Base-by-base conservation (phyloP, 225 moss, liverwort and hornwort genomes). In the Polytrichum formosum region DNA sequence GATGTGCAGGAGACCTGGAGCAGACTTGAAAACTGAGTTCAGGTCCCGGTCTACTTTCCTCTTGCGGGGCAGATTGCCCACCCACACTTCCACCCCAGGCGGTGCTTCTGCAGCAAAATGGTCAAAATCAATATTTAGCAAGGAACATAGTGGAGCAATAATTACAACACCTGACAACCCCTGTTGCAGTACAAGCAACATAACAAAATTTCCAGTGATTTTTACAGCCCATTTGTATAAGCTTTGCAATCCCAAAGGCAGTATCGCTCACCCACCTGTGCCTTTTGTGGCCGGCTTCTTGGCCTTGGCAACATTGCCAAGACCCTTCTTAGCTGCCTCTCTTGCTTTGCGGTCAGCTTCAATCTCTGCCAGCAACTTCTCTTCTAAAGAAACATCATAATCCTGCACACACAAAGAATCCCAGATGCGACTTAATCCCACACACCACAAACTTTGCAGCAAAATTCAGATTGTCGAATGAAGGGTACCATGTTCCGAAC, bases 31-130 rank as follows among this genome's bases (percentile, higher is more conserved):
- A 6, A 70, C 85, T 27, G 87, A 66, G 59, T 88, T 84, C 82
- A 98, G 75, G 74, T 94, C 97, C 78, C 92, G 79, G 27, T 92
- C 94, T 17, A 98, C 85, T 64, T 98, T 98, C 74, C 83, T 92
- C 75, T 98, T 98, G 68, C 79, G 86, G 2, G 97, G 94, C 63
- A 98, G 75, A 74, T 91, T 92, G 18, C 94, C 86, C 63, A 98
- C 81, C 78, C 79, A 92, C 66, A 98, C 97, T 83, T 92, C 94
- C 35, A 98, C 90, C 56, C 97, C 97, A 67, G 84, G 72, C 13
- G 90, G 92, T 60, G 84, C 84, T 78, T 80, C 90, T 92, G 86
- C 66, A 61, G 46, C 28, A 70, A 46, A 46, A 46, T 66, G 46
- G 13, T 13, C 37, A 46, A 46, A 46, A 46, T 13, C 37, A 13